phyloP scores from a whole-genome alignment of 1,284 basidiomycete genomes.

The Cryptococcus sp. region DNA sequence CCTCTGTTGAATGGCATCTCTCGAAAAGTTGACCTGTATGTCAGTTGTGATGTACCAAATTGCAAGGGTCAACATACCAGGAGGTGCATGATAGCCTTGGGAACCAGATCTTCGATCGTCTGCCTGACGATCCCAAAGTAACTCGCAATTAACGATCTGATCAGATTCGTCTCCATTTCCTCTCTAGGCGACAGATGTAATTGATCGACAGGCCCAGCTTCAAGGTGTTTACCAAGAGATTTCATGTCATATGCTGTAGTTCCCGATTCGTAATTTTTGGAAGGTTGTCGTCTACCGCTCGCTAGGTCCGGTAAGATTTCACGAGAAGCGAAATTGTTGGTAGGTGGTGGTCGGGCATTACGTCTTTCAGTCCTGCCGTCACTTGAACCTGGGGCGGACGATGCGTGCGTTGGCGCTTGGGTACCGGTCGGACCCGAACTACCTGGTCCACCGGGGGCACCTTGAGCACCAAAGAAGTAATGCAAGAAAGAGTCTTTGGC shows the following conservation, averaged over 20 bases:
- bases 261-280: constrained; percentile 61
- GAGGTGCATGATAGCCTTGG: constrained; percentile 90
- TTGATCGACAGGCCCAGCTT: constrained; percentile 55
- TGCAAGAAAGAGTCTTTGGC: constrained; percentile 87
- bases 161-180: constrained; percentile 93
- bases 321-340: constrained; percentile 7
- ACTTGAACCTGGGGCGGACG: constrained; percentile 8
- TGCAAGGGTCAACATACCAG: constrained; percentile 25
- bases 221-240: constrained; percentile 92
- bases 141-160: constrained; percentile 87
- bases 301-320: constrained; percentile 47
- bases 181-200: constrained; percentile 68
- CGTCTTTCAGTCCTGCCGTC: constrained; percentile 5
- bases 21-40: constrained; percentile 87
- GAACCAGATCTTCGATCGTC: constrained; percentile 93
- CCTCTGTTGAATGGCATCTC: constrained; percentile 92
- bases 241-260: constrained; percentile 97
- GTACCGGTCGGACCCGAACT: not conserved
- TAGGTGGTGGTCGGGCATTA: constrained; percentile 8
- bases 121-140: constrained; percentile 97
- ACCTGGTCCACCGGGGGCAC: constrained; percentile 15
- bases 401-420: not conserved
- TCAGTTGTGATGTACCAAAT: not conserved
- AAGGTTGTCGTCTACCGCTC: constrained; percentile 28
- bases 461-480: constrained; percentile 84